Evolutionary conservation across 2,329 filamentous ascomycete genomes (phyloP), one percentile per base, ranked within the genome.

Genomic region (Aspergillus phoenicis): DNA sequence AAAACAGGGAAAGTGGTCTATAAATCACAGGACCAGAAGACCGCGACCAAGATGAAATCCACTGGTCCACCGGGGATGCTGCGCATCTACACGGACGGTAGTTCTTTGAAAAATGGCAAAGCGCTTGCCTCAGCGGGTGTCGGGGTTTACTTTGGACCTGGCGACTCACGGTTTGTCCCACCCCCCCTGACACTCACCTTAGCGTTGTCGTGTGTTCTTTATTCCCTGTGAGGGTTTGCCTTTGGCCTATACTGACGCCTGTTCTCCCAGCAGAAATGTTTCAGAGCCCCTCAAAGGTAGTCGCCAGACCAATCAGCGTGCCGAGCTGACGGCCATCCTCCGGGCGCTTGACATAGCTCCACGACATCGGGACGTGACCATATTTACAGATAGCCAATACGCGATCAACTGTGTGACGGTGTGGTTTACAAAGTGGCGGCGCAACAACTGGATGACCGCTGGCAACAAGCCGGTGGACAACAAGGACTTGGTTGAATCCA

Each of bases 231-330:
- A 24, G 41, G 17, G 17, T 45, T 20, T 22, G 13, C 51, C 7
- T 24, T 13, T 5, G 20, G 15, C 17, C 8, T 22, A 15, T 10
- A 70, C 71, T 73, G 56, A 75, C 62, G 41, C 65, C 57, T 55
- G 15, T 10, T 39, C 57, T 61, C 62, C 64, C 43, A 73, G 75
- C 70, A 88, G 86, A 67, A 90, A 90, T 70, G 78, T 96, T 24
- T 91, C 91, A 11, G 93, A 96, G 76, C 87, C 88, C 4, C 84
- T 97, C 2, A 78, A 83, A 55, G 92, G 92, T 54, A 81, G 84
- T 15, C 82, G 83, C 8, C 95, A 98, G 77, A 98, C 95, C 0
- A 99, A 99, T 74, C 92, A 98, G 75, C 90, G 95, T 3, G 95
- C 94, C n/a, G 95, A 99, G 79, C 82, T 99, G 61, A 93, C 91